These are phyloP conservation scores for Sorghum bicolor DNA, from an alignment of 176 grass and related monocot genomes.

Conservation along the genomic window DNA sequence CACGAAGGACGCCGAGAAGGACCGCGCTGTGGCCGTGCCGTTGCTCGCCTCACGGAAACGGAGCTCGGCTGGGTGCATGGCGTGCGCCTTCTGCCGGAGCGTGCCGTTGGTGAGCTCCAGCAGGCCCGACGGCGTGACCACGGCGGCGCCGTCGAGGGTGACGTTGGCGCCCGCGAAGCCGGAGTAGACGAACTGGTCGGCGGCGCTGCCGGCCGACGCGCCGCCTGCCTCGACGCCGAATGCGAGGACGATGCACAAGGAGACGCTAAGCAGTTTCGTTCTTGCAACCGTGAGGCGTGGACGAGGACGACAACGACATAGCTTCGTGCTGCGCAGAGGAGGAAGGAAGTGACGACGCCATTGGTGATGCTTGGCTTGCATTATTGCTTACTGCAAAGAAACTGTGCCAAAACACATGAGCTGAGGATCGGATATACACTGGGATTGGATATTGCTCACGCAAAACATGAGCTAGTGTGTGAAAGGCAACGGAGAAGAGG, in stretches of 20 bases:
- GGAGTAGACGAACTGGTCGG: neutral
- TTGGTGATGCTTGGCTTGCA: too few relatives aligned
- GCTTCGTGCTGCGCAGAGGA: neutral
- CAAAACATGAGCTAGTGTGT: too few relatives aligned
- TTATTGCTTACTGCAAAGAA: neutral
- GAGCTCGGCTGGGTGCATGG: neutral
- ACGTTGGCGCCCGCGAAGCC: neutral
- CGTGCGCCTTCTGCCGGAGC: neutral
- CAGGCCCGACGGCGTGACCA: neutral
- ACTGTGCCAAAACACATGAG: neutral
- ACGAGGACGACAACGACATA: neutral
- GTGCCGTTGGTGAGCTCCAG: neutral
- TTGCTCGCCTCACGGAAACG: neutral
- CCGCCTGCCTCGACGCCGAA: neutral
- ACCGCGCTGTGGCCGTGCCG: neutral
- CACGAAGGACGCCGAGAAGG: neutral
- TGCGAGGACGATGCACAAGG: neutral
- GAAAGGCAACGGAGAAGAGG: too few relatives aligned
- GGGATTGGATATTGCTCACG: too few relatives aligned
- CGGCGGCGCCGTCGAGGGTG: neutral
- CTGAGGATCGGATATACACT: too few relatives aligned
- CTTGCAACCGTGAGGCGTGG: too few relatives aligned
- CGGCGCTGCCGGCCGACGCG: too few relatives aligned
- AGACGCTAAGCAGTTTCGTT: neutral
- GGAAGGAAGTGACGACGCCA: neutral